Evolutionary conservation across 208 protist genomes (phyloP), one percentile per base, ranked within the genome.

Genomic region (Crithidia acanthocephali): DNA sequence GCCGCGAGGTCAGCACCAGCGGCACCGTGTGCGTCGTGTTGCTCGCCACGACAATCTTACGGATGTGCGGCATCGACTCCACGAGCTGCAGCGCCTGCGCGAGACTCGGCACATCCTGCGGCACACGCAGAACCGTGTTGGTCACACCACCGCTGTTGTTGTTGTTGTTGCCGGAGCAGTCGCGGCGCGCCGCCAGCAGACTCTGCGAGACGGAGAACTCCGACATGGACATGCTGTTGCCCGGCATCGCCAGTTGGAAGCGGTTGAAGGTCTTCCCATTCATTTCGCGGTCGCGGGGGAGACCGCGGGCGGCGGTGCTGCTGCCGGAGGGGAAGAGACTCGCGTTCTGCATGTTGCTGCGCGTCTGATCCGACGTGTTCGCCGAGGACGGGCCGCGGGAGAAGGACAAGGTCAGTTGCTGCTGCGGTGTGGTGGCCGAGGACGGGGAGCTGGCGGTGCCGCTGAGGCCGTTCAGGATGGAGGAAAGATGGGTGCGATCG

Each of bases 31-130:
- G 76, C 15, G 87, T 77, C 8, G 80, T 83, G 62, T 79, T 83
- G 28, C 77, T 71, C 16, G 80, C 76, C 28, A 93, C 78, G 45
- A 91, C 35, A 60, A 93, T 84, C 60, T 87, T 87, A 20, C 85
- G 83, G 8, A 93, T 69, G 59, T 93, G 78, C 42, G 85, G 85
- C 78, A 87, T 77, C 22, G 18, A 56, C 42, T 66, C 50, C 18
- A 85, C 83, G 44, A 69, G 37, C 55, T 51, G 42, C 42, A 93
- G 70, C 22, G 85, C 88, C 27, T 74, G 48, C 25, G 55, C 64
- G n/a, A 93, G 82, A 18, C 37, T 86, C 33, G 77, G 45, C 52
- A 85, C 85, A 48, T 93, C 88, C 56, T 79, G 59, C n/a, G 88
- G 88, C 20, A 93, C 84, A 27, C 75, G 77, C 35, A 89, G 60